Evolutionary conservation across 2,329 filamentous ascomycete species (phyloP).

Genomic region (Calonectria ilicicola): DNA sequence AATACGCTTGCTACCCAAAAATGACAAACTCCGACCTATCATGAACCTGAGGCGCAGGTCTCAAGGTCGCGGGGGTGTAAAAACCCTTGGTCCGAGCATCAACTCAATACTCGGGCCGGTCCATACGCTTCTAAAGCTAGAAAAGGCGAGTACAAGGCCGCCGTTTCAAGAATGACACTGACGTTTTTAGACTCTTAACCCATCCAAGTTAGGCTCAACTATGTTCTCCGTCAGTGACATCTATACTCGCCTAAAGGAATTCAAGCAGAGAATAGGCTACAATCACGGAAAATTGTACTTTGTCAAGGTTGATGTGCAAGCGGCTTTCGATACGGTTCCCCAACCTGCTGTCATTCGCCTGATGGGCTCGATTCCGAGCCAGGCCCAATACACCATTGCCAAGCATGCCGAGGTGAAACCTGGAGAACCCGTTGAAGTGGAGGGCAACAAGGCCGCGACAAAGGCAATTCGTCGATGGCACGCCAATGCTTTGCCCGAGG

Average conservation of each 20-base stretch:
- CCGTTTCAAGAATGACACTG: slow-evolving; percentile 5
- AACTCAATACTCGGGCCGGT: slow-evolving; percentile 74
- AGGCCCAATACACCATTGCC: slow-evolving; percentile 75
- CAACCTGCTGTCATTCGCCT: slow-evolving; percentile 79
- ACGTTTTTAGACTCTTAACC: slow-evolving; percentile 56
- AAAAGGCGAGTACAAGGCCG: slow-evolving; percentile 67
- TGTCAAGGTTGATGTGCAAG: slow-evolving; percentile 90
- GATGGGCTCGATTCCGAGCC: slow-evolving; percentile 66
- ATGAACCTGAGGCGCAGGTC: slow-evolving; percentile 82
- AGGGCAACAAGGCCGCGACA: slow-evolving; percentile 35
- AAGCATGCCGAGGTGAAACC: slow-evolving; percentile 81
- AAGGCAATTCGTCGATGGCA: slow-evolving; percentile 64
- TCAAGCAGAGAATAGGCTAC: slow-evolving; percentile 66
- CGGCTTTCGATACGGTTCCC: slow-evolving; percentile 96
- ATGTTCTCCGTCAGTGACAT: slow-evolving; percentile 87
- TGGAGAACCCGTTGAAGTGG: slow-evolving; percentile 44
- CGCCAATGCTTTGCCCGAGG: slow-evolving; percentile 59
- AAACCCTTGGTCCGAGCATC: slow-evolving; percentile 61
- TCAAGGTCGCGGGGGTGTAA: slow-evolving; percentile 71
- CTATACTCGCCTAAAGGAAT: slow-evolving; percentile 77
- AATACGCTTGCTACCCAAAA: slow-evolving; percentile 86
- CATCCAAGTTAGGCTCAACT: slow-evolving; percentile 78
- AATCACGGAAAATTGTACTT: slow-evolving; percentile 74
- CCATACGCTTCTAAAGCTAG: slow-evolving; percentile 81
- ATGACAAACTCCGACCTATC: slow-evolving; percentile 81